These are phyloP conservation scores for Graphilbum ipis-grandicollis DNA, from an alignment of 2,329 filamentous ascomycete genomes.

Conservation along the genomic window DNA sequence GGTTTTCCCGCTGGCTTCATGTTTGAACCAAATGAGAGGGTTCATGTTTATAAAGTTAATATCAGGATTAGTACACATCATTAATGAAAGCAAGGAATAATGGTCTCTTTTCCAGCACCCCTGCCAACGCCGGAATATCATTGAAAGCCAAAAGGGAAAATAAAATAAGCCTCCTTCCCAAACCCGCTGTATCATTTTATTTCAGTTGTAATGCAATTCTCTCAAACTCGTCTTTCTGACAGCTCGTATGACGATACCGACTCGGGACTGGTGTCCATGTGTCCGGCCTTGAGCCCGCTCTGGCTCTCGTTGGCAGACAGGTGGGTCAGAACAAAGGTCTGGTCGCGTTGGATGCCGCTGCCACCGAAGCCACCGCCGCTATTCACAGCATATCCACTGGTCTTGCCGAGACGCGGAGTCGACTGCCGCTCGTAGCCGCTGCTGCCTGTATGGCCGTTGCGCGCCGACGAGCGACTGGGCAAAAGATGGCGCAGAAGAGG, in stretches of 20 bases:
- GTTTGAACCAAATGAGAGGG: no score
- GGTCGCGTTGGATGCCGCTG: not conserved
- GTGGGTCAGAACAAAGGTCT: not conserved
- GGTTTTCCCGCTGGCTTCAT: no score
- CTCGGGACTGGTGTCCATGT: not conserved
- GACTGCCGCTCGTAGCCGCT: not conserved
- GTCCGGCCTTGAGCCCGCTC: not conserved
- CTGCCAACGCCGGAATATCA: no score
- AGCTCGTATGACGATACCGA: not conserved
- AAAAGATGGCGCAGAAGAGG: slow-evolving; percentile 39
- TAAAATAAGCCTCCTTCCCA: not conserved
- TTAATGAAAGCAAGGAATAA: no score
- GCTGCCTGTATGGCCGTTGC: no score
- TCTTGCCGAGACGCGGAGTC: not conserved
- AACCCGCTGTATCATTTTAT: not conserved
- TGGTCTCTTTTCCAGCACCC: no score
- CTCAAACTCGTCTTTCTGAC: no score
- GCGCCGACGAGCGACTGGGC: not conserved
- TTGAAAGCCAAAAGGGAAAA: no score
- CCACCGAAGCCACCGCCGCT: not conserved
- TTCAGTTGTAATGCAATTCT: no score
- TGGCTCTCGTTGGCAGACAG: not conserved
- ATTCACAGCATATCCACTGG: no score
- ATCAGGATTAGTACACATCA: no score
- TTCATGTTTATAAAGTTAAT: no score